Evolutionary conservation across 805 yeast genomes (phyloP).

Genomic region (Wickerhamomyces hampshirensis): DNA sequence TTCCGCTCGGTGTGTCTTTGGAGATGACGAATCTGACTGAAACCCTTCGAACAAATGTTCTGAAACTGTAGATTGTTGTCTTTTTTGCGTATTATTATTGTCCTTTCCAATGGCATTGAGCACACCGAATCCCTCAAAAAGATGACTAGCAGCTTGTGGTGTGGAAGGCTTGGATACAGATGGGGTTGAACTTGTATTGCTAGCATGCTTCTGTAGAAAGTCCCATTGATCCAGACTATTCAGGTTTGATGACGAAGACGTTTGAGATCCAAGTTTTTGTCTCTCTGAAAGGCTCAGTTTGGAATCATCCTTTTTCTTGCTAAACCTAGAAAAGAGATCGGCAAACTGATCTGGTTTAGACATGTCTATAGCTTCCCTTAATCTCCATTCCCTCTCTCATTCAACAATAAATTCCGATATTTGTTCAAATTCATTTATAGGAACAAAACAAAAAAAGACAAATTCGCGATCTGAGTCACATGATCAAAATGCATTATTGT

Average conservation of each 20-base stretch:
- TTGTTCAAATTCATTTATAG: neutral
- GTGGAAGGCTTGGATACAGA: neutral
- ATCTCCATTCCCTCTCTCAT: too few species aligned
- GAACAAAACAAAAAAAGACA: neutral
- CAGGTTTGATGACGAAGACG: constrained; percentile 5
- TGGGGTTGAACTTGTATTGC: neutral
- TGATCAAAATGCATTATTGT: too few species aligned
- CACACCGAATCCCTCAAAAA: constrained; percentile 22
- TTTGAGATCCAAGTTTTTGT: constrained; percentile 19
- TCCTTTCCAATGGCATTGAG: constrained; percentile 1
- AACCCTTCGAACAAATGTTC: constrained; percentile 23
- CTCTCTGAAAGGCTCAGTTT: constrained; percentile 32
- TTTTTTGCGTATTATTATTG: constrained; percentile 1
- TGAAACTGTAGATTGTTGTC: constrained; percentile 1
- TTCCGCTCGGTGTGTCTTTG: neutral
- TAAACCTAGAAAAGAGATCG: constrained; percentile 18
- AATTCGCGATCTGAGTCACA: too few species aligned
- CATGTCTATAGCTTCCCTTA: constrained; percentile 2
- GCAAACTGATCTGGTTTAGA: constrained; percentile 25
- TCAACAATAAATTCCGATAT: too few species aligned
- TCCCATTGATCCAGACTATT: constrained; percentile 26
- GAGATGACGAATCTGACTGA: constrained; percentile 2
- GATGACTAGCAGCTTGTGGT: constrained; percentile 2
- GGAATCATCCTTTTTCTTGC: constrained; percentile 22
- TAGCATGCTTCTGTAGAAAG: neutral